These are phyloP conservation scores for Beta vulgaris DNA, from an alignment of 148 eudicot species.

Conservation along the genomic window DNA sequence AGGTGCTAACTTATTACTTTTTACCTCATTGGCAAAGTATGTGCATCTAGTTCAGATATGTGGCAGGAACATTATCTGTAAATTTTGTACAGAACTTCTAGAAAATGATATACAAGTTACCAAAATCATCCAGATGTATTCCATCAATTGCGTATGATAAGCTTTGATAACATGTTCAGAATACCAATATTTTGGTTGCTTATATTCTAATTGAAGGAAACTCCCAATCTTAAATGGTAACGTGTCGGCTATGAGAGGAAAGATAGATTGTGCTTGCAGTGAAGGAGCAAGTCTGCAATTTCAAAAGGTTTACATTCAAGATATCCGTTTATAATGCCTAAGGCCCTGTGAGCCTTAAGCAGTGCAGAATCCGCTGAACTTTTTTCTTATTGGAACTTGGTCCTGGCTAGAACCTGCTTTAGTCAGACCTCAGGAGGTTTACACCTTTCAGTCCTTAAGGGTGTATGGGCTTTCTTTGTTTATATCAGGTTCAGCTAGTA, in stretches of 20 bases:
- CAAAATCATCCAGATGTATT: neutral
- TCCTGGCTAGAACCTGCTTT: neutral
- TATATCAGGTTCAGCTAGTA: neutral
- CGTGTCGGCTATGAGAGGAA: neutral
- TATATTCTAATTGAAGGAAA: neutral
- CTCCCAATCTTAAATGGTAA: neutral
- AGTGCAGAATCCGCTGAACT: neutral
- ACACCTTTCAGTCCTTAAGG: neutral
- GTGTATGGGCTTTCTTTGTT: neutral
- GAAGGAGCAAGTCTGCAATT: neutral
- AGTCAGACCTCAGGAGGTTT: neutral
- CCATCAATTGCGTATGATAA: neutral
- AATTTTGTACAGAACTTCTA: neutral
- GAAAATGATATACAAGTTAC: neutral
- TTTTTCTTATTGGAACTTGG: neutral
- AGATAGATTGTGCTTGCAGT: neutral
- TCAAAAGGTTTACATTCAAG: neutral
- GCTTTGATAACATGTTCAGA: neutral
- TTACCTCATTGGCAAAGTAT: neutral
- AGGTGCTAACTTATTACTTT: neutral
- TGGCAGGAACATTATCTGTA: neutral
- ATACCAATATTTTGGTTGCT: neutral
- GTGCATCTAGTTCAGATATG: neutral
- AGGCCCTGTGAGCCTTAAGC: neutral
- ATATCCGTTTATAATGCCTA: neutral